These are phyloP conservation scores for Phytopythium oedochilum DNA, from an alignment of 352 stramenopile genomes.

Conservation along the genomic window DNA sequence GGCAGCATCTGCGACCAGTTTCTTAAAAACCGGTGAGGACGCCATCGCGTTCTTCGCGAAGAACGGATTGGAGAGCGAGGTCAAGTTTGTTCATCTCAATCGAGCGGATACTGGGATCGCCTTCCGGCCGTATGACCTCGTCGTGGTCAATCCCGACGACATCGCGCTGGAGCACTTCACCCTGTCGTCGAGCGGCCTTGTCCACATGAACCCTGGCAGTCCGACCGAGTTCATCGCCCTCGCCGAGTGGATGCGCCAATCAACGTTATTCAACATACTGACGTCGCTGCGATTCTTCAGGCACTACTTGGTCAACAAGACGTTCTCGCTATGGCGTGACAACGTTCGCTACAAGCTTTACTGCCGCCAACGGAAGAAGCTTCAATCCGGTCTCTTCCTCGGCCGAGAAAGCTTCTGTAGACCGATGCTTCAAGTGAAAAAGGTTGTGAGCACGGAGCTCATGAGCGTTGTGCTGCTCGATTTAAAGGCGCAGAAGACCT, in stretches of 20 bases:
- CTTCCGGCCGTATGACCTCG: slow-evolving; percentile 92
- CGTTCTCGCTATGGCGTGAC: slow-evolving; percentile 84
- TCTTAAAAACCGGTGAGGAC: slow-evolving; percentile 84
- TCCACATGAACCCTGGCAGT: slow-evolving; percentile 63
- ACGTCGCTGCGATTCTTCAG: slow-evolving; percentile 93
- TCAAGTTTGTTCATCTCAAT: slow-evolving; percentile 95
- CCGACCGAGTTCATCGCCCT: slow-evolving; percentile 92
- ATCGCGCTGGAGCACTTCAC: slow-evolving; percentile 88
- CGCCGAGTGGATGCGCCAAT: slow-evolving; percentile 93
- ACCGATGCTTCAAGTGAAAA: slow-evolving; percentile 87
- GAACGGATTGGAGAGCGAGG: slow-evolving; percentile 86
- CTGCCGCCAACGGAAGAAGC: slow-evolving; percentile 80
- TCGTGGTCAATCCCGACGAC: slow-evolving; percentile 81
- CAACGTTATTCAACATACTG: slow-evolving; percentile 94
- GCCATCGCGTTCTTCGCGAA: slow-evolving; percentile 93
- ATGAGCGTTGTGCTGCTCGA: slow-evolving; percentile 81
- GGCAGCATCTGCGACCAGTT: slow-evolving; percentile 39
- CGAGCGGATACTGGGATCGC: slow-evolving; percentile 50
- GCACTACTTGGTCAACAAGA: slow-evolving; percentile 91
- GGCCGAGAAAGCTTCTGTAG: slow-evolving; percentile 89
- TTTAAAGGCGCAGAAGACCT: slow-evolving; percentile 85
- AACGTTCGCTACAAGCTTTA: slow-evolving; percentile 91
- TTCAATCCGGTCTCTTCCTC: slow-evolving; percentile 83
- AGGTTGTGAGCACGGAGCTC: slow-evolving; percentile 81
- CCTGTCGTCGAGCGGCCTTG: slow-evolving; percentile 85